Evolutionary conservation across 208 protist genomes (phyloP), one percentile per base, ranked within the genome.

Genomic region (Trypanosomatidae sp.): DNA sequence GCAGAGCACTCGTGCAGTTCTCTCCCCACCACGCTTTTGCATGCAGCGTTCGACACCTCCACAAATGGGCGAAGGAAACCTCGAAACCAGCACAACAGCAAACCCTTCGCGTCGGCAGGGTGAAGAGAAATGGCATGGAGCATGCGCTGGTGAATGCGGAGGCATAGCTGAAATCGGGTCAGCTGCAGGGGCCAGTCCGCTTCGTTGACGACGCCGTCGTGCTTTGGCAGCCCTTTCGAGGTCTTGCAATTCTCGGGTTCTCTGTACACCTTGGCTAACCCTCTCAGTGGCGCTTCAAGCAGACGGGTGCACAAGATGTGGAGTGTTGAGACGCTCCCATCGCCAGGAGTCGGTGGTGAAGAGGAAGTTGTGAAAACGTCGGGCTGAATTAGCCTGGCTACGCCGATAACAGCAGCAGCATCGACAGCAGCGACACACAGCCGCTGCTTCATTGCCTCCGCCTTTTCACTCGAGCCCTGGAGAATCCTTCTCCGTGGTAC

Each of bases 1-100:
- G 84, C 79, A 64, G 78, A 75, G 19, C 71, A 84, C 46, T 58
- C 66, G 36, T 90, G 73, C 10, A 36, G 62, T 5, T 36, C 62
- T 9, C 64, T 36, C 3, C 75, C 71, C 1, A 56, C 17, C 12
- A 9, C 74, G 58, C 71, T 79, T 22, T 64, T 52, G 50, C 80
- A 85, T 1, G 79, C 74, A 13, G 86, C 81, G 55, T 93, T 93
- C 41, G 82, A 76, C n/a, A 90, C 46, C 36, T 91, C 89, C 52
- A 91, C 82, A 10, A 93, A 75, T 7, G 17, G 50, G 30, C 77
- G 84, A 53, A 88, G 79, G 50, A 70, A 90, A 9, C 56, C 41
- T 6, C 28, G 33, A 69, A 87, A 86, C 83, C 83, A 92, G 46
- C 53, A 17, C 55, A 79, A 50, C 47, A 82, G 64, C 46, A 85